Base-by-base conservation (phyloP, 345 rosid species). In the Syzygium aqueum region DNA sequence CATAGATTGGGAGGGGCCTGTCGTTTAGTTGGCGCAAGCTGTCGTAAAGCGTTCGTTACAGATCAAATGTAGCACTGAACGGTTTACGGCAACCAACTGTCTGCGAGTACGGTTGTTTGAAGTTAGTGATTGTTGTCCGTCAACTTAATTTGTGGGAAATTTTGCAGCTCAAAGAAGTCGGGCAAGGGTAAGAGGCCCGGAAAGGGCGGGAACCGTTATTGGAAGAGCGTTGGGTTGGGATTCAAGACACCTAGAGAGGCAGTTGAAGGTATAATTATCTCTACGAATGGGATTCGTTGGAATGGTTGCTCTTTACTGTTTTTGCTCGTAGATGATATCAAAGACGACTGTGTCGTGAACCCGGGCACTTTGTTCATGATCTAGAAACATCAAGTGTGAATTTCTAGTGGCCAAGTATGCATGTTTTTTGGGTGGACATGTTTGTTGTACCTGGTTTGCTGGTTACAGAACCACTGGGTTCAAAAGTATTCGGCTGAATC, bases 231-330 rank as follows among this genome's bases (percentile, higher is more conserved):
- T 54, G 99, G 98, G 4, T 90, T 97, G 88, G 96, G 98, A 7
- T 97, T 97, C 90, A 97, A 97, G 92, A 97, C 99, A 27, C 99
- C 98, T 14, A 93, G 98, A 57, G 99, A 97, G 78, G 99, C 98
- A n/a, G 92, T 91, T 63, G 98, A 97, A 90, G 99, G 99, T 96
- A 49, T 30, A 43, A 19, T 73, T 40, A 73, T 73, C 49, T 73
- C 25, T 21, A 10, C 37, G 13, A 73, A 73, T 19, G 49, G 80
- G 46, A 73, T 73, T 73, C 4, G 25, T 33, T 33, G 5, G 14
- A 37, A 5, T 73, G 80, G 14, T 73, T 73, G 46, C 10, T 73
- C 14, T 73, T 22, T 73, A 33, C 49, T 0, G 25, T 37, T 73
- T 73, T 33, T 17, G 80, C 11, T 11, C 49, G 8, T 73, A 37